Evolutionary conservation across 2,329 filamentous ascomycete species (phyloP).

Genomic region (Cladosporium colombiae): DNA sequence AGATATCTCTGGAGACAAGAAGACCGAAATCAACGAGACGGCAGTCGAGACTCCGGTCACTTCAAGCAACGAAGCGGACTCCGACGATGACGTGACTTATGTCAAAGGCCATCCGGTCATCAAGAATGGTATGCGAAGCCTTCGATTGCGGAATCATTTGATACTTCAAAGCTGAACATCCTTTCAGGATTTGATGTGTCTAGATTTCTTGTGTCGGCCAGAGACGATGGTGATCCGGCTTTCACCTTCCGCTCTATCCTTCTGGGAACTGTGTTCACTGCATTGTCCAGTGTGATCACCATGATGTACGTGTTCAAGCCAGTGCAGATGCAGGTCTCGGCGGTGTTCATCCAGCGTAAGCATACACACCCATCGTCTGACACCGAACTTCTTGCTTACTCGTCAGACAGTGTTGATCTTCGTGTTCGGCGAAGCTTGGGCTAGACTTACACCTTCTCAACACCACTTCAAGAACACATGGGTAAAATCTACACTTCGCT

Average conservation of each 20-base stretch:
- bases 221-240: constrained; percentile 22
- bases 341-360: constrained; percentile 20
- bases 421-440: background rate
- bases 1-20: background rate
- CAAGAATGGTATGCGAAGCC: background rate
- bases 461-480: background rate
- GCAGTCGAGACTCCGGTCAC: background rate
- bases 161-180: background rate
- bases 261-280: constrained; percentile 20
- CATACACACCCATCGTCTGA: too few species aligned
- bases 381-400: background rate
- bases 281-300: constrained; percentile 21
- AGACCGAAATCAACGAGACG: background rate
- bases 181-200: constrained; percentile 22
- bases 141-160: background rate
- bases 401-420: background rate
- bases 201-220: constrained; percentile 21
- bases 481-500: background rate
- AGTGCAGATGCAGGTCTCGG: constrained; percentile 20
- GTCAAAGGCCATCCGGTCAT: background rate
- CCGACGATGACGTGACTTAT: background rate
- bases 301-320: constrained; percentile 24
- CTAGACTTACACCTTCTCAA: background rate
- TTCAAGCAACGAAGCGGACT: background rate
- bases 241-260: constrained; percentile 23